A percentile compares a stretch with the other conserved stretches of the same genome.
These are phyloP conservation scores for Vanrija pseudolonga DNA, from an alignment of 1,284 basidiomycete species.

Conservation along the genomic window DNA sequence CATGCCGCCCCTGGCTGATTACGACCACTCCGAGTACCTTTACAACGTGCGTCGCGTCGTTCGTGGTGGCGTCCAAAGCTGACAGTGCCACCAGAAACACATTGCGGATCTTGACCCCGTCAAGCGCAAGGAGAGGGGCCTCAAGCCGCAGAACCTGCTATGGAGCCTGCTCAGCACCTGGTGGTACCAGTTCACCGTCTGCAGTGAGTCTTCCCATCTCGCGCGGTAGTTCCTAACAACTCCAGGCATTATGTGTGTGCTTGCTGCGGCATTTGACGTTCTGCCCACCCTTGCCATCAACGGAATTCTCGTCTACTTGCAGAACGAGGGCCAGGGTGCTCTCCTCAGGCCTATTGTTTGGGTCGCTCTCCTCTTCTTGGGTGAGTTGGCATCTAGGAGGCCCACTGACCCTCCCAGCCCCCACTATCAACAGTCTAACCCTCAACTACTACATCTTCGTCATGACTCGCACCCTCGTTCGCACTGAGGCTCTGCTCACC, in stretches of 20 bases:
- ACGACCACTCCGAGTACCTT: constrained; percentile 54
- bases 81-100: constrained; percentile 12
- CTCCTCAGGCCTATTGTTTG: constrained; percentile 58
- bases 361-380: constrained; percentile 61
- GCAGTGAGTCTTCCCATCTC: constrained; percentile 9
- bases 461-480: constrained; percentile 52
- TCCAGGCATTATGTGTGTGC: constrained; percentile 30
- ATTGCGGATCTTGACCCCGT: constrained; percentile 46
- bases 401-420: constrained; percentile 28
- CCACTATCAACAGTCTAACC: constrained; percentile 44
- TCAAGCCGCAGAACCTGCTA: constrained; percentile 35
- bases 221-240: background rate
- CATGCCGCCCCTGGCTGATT: constrained; percentile 59
- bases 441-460: constrained; percentile 49
- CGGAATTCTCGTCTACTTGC: constrained; percentile 54
- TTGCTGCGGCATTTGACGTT: constrained; percentile 44
- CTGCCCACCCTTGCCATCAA: constrained; percentile 55
- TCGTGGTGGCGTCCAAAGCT: background rate
- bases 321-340: constrained; percentile 49
- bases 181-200: constrained; percentile 29
- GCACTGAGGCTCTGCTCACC: constrained; percentile 61
- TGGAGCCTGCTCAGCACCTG: constrained; percentile 28
- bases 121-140: constrained; percentile 29
- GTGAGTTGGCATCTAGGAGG: constrained; percentile 21
- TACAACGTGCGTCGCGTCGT: constrained; percentile 34